These are phyloP conservation scores for Canavalia gladiata DNA, from an alignment of 306 rosid genomes.

Conservation along the genomic window DNA sequence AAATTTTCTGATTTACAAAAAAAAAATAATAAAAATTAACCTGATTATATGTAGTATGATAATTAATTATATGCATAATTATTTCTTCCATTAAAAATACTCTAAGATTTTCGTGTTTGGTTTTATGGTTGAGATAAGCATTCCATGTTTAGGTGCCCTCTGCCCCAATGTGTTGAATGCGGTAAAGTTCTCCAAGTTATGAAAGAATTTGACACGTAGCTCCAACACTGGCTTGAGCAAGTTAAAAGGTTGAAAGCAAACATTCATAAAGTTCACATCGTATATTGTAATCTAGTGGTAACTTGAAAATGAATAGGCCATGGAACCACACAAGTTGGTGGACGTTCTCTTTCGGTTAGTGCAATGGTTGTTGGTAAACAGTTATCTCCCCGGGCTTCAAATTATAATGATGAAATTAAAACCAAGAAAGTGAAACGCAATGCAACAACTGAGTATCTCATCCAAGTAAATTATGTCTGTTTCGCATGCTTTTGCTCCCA, in stretches of 20 bases:
- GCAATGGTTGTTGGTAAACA: conserved; percentile 66
- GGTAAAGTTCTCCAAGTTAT: no score
- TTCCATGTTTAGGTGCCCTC: no score
- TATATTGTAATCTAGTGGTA: conserved; percentile 1
- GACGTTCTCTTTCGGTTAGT: conserved; percentile 59
- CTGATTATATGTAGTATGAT: no score
- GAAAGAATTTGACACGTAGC: not conserved
- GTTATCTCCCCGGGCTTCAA: conserved; percentile 44
- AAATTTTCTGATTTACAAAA: no score
- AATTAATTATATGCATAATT: no score
- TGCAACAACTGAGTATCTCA: not conserved
- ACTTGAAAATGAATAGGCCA: conserved; percentile 25
- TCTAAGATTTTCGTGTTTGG: no score
- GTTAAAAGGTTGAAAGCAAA: conserved; percentile 46
- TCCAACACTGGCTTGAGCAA: conserved; percentile 37
- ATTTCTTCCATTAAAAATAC: no score
- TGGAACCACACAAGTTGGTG: conserved; percentile 49
- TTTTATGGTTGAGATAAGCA: no score
- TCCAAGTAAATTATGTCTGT: conserved; percentile 28
- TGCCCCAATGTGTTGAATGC: no score
- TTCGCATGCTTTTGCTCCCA: not conserved
- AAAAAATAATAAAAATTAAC: no score
- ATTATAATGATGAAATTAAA: conserved; percentile 47
- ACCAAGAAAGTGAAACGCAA: conserved; percentile 11
- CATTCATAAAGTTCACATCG: conserved; percentile 14